phyloP scores from a whole-genome alignment of 2,329 filamentous ascomycete species.

The Balansia obtecta region DNA sequence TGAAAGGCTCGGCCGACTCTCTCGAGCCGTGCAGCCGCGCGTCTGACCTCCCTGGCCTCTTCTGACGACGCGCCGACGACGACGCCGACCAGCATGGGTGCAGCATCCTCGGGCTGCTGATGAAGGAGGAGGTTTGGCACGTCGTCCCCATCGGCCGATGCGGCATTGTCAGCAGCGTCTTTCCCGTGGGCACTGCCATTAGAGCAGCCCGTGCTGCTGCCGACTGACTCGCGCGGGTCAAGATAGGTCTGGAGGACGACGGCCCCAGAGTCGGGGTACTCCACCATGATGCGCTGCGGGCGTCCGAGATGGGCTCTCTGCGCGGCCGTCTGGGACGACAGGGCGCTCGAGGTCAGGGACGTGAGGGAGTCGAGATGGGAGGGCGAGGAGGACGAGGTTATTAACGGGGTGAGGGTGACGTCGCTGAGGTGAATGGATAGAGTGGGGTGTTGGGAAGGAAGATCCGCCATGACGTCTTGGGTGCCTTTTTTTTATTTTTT shows the following conservation, averaged over 20 bases:
- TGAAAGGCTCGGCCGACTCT: slow-evolving; percentile 43
- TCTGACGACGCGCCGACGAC: slow-evolving; percentile 38
- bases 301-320: slow-evolving; percentile 39
- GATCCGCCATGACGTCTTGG: slow-evolving; percentile 21
- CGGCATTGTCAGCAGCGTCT: slow-evolving; percentile 7
- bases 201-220: slow-evolving; percentile 1
- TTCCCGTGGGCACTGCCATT: slow-evolving; percentile 7
- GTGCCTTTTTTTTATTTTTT: too few relatives aligned
- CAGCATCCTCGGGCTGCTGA: slow-evolving; percentile 18
- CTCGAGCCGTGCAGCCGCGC: slow-evolving; percentile 40
- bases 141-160: slow-evolving; percentile 1
- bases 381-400: slow-evolving; percentile 36
- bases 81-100: slow-evolving; percentile 41
- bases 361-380: slow-evolving; percentile 37
- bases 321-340: slow-evolving; percentile 40
- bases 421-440: slow-evolving; percentile 46
- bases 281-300: slow-evolving; percentile 46
- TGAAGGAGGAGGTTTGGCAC: slow-evolving; percentile 4
- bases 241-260: slow-evolving; percentile 34
- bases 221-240: slow-evolving; percentile 20
- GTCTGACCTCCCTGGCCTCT: slow-evolving; percentile 36
- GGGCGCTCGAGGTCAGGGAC: slow-evolving; percentile 37
- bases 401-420: slow-evolving; percentile 41
- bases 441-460: slow-evolving; percentile 35
- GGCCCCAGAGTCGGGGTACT: slow-evolving; percentile 33